Percentiles rank a stretch among this genome's conserved stretches.
Evolutionary conservation across 2,329 filamentous ascomycete species (phyloP).

Genomic region (Rhynchosporium agropyri): DNA sequence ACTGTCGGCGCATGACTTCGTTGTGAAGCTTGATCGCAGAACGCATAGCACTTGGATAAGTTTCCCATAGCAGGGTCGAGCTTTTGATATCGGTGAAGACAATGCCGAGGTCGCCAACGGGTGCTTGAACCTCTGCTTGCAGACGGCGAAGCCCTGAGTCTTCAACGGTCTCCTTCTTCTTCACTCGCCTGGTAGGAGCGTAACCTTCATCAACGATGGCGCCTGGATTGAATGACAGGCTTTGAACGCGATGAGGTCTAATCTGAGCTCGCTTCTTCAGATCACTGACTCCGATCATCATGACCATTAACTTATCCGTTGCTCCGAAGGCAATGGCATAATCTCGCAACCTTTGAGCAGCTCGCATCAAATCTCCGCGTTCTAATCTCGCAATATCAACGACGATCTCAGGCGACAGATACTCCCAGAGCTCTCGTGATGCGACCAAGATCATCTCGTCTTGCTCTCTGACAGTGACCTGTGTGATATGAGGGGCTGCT

Average conservation of each 20-base stretch:
- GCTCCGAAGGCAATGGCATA: constrained; percentile 94
- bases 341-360: constrained; percentile 91
- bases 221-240: constrained; percentile 76
- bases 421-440: constrained; percentile 94
- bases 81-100: constrained; percentile 99
- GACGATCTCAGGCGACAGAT: constrained; percentile 83
- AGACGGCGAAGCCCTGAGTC: constrained; percentile 87
- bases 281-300: constrained; percentile 94
- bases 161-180: constrained; percentile 62
- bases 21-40: constrained; percentile 98
- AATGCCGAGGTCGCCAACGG: constrained; percentile 86
- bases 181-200: constrained; percentile 68
- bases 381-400: constrained; percentile 90
- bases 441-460: constrained; percentile 94
- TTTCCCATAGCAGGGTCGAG: constrained; percentile 94
- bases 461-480: constrained; percentile 78
- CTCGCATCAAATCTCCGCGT: constrained; percentile 87
- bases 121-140: constrained; percentile 87
- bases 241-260: constrained; percentile 71
- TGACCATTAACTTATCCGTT: constrained; percentile 95
- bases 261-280: constrained; percentile 83
- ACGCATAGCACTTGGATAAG: constrained; percentile 91
- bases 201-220: constrained; percentile 72
- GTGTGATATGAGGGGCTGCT: constrained; percentile 81
- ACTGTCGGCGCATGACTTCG: constrained; percentile 89